These are phyloP conservation scores for Tirmania nivea DNA, from an alignment of 495 filamentous ascomycete species.

Conservation along the genomic window DNA sequence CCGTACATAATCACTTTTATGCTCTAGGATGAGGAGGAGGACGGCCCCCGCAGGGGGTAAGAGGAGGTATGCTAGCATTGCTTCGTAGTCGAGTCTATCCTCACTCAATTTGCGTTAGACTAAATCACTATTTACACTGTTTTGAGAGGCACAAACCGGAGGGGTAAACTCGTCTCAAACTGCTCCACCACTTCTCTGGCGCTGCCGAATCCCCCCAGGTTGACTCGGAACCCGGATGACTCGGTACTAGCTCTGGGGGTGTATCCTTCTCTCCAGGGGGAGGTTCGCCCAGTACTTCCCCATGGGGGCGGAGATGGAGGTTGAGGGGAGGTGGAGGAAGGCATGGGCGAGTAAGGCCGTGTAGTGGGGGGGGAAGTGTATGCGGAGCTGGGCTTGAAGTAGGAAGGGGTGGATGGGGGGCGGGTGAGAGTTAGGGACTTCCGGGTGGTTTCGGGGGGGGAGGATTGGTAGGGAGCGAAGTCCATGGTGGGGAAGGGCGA, in stretches of 20 bases:
- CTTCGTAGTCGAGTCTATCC: conserved; percentile 46
- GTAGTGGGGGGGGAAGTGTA: conserved; percentile 24
- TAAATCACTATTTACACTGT: too few species aligned
- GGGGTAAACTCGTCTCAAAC: conserved; percentile 49
- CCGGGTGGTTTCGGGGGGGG: conserved; percentile 16
- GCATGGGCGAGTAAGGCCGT: conserved; percentile 28
- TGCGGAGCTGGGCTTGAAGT: conserved; percentile 2
- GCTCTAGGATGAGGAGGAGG: conserved; percentile 62
- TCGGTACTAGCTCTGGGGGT: conserved; percentile 7
- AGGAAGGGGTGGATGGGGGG: conserved; percentile 40
- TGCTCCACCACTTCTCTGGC: conserved; percentile 27
- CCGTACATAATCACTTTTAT: conserved; percentile 93
- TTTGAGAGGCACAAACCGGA: conserved; percentile 23
- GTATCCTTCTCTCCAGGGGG: conserved; percentile 17
- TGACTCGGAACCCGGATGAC: conserved; percentile 18
- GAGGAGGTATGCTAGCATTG: conserved; percentile 70
- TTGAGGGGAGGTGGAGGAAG: conserved; percentile 20
- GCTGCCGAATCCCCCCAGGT: conserved; percentile 13
- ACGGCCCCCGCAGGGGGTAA: conserved; percentile 75
- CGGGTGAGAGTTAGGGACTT: conserved; percentile 50
- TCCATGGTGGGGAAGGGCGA: conserved; percentile 35
- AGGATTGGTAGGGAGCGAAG: conserved; percentile 80
- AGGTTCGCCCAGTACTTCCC: conserved; percentile 12
- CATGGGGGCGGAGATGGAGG: conserved; percentile 20
- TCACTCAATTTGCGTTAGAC: background rate